phyloP scores from a whole-genome alignment of 176 grass and related monocot genomes.

The Zoysia pacifica region DNA sequence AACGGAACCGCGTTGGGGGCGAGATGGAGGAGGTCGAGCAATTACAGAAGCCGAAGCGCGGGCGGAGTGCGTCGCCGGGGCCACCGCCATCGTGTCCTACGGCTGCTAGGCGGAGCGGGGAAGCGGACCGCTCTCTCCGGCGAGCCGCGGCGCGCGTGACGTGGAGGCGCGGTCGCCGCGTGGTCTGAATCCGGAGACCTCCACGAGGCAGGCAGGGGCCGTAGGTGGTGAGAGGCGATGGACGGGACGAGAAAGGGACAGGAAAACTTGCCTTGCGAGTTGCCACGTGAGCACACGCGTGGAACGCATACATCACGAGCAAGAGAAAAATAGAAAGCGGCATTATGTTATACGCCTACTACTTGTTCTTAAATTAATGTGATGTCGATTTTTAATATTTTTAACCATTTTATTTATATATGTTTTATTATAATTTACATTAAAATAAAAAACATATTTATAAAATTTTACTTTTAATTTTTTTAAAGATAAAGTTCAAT shows the following conservation, averaged over 20 bases:
- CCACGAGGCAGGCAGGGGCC: background rate
- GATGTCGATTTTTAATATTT: too few relatives aligned
- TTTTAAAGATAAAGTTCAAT: too few relatives aligned
- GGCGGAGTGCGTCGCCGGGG: conserved; percentile 27
- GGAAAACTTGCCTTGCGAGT: background rate
- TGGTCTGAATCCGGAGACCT: background rate
- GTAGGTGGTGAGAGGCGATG: conserved; percentile 36
- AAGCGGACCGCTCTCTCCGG: background rate
- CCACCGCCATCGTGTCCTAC: conserved; percentile 39
- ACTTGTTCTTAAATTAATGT: too few relatives aligned
- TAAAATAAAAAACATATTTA: too few relatives aligned
- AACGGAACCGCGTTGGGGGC: background rate
- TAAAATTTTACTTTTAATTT: too few relatives aligned
- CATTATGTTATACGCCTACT: too few relatives aligned
- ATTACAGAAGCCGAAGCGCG: conserved; percentile 56
- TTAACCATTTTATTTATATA: too few relatives aligned
- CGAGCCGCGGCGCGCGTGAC: conserved; percentile 1
- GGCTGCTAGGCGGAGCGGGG: background rate
- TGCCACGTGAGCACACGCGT: background rate
- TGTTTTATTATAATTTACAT: too few relatives aligned
- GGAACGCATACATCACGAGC: background rate
- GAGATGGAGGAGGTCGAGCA: background rate
- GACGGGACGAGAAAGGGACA: background rate
- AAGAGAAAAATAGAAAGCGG: too few relatives aligned
- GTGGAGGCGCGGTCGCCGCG: conserved; percentile 36